Base-by-base conservation (phyloP, 1,284 basidiomycete species). In the Phlebopus sp. region DNA sequence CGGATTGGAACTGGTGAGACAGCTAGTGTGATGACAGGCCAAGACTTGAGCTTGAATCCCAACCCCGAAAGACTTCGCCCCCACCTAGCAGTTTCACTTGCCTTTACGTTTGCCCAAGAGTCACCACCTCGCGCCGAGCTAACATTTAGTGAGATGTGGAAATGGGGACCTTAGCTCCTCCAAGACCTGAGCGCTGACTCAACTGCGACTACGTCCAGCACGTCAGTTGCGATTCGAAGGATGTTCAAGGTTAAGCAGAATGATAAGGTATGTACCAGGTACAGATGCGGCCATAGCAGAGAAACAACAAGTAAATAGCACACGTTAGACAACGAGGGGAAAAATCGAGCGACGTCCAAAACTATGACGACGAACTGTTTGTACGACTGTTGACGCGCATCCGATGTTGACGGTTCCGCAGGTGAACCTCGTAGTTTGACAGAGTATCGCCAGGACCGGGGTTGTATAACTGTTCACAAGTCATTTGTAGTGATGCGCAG, bases 391-490 rank as follows among this genome's bases (percentile, higher is more conserved):
- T 73, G 37, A 88, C 82, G 54, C 79, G 81, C 37, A 68, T 65
- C 32, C 84, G 80, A 62, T 92, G 89, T 56, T 75, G 70, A 18
- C 84, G 75, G 63, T 92, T 91, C 69, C 81, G 82, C 50, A 97
- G 72, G 70, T 99, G 96, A 19, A 97, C 88, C 63, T 94, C 90
- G 61, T 95, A 99, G 68, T 97, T 97, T 49, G 78, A 78, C 44
- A 98, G 72, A 11, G 88, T 87, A 68, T 96, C 86, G n/a, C 81
- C 89, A 3, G 92, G 92, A 23, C 96, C 96, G 25, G 92, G 86
- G 55, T 89, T 94, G 75, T 98, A 99, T 48, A 98, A 71, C 86
- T 94, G 52, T 17, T 36, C 13, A 44, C 43, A 39, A 39, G 40
- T 42, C 55, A 61, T 49, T 68, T 54, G 13, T 15, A 43, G 15